These are phyloP conservation scores for Sherardia arvensis DNA, from an alignment of 257 asterid species.

Conservation along the genomic window DNA sequence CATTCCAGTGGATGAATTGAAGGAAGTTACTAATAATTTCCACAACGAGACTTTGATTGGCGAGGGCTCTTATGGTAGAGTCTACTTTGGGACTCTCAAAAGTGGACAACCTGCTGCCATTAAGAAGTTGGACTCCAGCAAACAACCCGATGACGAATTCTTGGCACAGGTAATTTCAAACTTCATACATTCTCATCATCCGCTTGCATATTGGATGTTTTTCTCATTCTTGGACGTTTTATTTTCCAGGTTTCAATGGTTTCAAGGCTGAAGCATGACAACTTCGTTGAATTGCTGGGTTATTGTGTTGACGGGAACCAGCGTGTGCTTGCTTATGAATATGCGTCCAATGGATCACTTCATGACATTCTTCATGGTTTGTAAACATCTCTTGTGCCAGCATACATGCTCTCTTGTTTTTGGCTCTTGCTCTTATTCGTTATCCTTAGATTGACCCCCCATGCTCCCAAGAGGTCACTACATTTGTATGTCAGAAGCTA, in stretches of 20 bases:
- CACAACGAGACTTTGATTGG: conserved; percentile 60
- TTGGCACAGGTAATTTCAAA: conserved; percentile 57
- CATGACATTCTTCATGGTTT: conserved; percentile 88
- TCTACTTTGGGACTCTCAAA: conserved; percentile 56
- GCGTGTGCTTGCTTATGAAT: conserved; percentile 75
- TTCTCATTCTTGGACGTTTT: neutral
- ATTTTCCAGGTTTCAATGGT: conserved; percentile 77
- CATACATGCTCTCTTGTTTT: neutral
- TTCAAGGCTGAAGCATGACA: conserved; percentile 69
- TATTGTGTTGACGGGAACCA: conserved; percentile 76
- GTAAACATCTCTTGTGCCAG: conserved; percentile 13
- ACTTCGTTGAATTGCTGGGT: conserved; percentile 77
- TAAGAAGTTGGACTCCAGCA: conserved; percentile 73
- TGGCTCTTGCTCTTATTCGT: neutral
- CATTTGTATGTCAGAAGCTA: neutral
- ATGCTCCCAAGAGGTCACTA: neutral
- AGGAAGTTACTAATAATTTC: conserved; percentile 62
- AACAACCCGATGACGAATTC: conserved; percentile 82
- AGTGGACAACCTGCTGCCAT: conserved; percentile 65
- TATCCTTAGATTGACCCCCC: neutral
- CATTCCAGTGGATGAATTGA: conserved; percentile 62
- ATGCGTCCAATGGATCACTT: conserved; percentile 85
- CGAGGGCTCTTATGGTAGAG: conserved; percentile 92
- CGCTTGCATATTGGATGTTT: conserved; percentile 1
- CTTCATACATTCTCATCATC: neutral